phyloP scores from a whole-genome alignment of 2,329 filamentous ascomycete genomes.

The Fusarium nygamai region DNA sequence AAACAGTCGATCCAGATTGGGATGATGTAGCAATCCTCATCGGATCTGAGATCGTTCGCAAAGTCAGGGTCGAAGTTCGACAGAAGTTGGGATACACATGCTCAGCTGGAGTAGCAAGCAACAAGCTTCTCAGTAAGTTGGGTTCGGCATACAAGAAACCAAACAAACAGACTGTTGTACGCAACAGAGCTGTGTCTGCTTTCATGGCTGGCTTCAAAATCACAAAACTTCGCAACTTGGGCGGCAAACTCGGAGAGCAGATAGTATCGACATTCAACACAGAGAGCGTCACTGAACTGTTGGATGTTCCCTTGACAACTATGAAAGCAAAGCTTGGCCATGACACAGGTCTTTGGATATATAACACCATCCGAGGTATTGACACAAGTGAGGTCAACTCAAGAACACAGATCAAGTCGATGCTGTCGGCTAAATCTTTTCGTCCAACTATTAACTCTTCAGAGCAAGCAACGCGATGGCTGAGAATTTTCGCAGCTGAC shows the following conservation, averaged over 20 bases:
- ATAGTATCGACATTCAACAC: constrained; percentile 84
- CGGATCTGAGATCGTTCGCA: constrained; percentile 87
- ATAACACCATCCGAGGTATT: constrained; percentile 84
- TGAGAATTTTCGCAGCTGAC: constrained; percentile 90
- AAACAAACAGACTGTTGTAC: constrained; percentile 92
- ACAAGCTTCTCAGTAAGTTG: constrained; percentile 96
- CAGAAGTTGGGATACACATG: constrained; percentile 86
- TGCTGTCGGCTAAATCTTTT: constrained; percentile 97
- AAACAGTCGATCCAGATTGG: constrained; percentile 90
- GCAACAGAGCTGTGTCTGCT: constrained; percentile 80
- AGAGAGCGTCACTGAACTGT: constrained; percentile 79
- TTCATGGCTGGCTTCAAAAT: constrained; percentile 91
- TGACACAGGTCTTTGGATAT: constrained; percentile 86
- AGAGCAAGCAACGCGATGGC: constrained; percentile 85
- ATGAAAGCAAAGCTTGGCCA: constrained; percentile 82
- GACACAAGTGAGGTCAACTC: constrained; percentile 90
- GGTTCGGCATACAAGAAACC: constrained; percentile 94
- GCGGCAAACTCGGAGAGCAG: constrained; percentile 92
- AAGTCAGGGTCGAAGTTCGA: constrained; percentile 75
- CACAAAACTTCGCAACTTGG: constrained; percentile 94
- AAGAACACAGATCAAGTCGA: constrained; percentile 93
- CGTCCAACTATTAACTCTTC: constrained; percentile 80
- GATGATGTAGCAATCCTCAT: constrained; percentile 90
- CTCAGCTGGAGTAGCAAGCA: constrained; percentile 86
- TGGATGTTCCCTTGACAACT: constrained; percentile 77